phyloP scores from a whole-genome alignment of 352 stramenopile genomes.

The Phytopythium vexans region DNA sequence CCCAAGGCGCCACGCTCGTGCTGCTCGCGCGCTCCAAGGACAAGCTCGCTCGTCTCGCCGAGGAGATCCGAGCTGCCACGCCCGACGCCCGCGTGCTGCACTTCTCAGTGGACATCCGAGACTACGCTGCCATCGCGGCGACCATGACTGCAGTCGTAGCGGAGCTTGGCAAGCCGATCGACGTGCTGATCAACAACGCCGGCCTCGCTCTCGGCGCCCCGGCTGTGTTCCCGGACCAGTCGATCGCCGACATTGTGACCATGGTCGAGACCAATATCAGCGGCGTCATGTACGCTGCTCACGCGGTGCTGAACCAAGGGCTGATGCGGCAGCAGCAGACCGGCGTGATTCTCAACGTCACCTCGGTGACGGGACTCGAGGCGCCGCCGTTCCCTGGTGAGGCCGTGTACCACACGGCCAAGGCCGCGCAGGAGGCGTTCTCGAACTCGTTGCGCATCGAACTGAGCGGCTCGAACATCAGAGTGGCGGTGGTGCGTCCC shows the following conservation, averaged over 20 bases:
- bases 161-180: constrained; percentile 13
- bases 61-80: constrained; percentile 10
- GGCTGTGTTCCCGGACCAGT: constrained; percentile 18
- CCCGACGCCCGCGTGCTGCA: constrained; percentile 7
- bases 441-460: constrained; percentile 25
- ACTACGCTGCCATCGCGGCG: constrained; percentile 9
- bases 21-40: constrained; percentile 20
- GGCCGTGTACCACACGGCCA: constrained; percentile 22
- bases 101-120: constrained; percentile 13
- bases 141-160: constrained; percentile 11
- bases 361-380: constrained; percentile 22
- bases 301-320: constrained; percentile 20
- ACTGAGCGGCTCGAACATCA: constrained; percentile 25
- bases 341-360: constrained; percentile 24
- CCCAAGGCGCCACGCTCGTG: constrained; percentile 12
- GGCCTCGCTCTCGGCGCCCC: constrained; percentile 17
- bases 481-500: constrained; percentile 23
- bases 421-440: constrained; percentile 23
- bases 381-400: constrained; percentile 21
- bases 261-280: constrained; percentile 27
- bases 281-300: constrained; percentile 17
- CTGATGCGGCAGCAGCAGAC: constrained; percentile 16
- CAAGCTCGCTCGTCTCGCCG: constrained; percentile 11
- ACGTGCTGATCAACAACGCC: constrained; percentile 29
- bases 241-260: constrained; percentile 18